Base-by-base conservation (phyloP, 352 stramenopile genomes). In the Phytophthora cactorum region DNA sequence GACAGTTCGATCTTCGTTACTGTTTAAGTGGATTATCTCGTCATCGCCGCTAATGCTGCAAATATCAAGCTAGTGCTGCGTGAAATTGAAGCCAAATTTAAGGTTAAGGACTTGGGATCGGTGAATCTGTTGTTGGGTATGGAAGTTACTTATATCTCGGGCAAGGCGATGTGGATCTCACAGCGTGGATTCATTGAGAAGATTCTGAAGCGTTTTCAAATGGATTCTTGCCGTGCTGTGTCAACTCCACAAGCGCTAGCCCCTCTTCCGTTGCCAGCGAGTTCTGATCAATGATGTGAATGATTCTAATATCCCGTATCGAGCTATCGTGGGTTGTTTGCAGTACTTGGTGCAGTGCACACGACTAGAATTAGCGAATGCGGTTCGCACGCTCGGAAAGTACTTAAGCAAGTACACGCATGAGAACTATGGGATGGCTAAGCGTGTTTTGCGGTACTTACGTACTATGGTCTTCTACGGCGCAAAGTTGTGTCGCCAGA, bases 41-140 rank as follows among this genome's bases (percentile, higher is more conserved):
- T 65, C n/a, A 65, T 65, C 38, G 57, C 28, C 27, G 46, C 38
- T 14, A 54, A 34, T 25, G 22, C n/a, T 0, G 25, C 52, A 12
- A 49, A 41, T 10, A 31, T 57, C 4, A 44, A 57, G 34, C 8
- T 41, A 4, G 14, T 56, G 0, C n/a, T 58, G 15, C 5, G 27
- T 5, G 36, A 65, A 10, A 12, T 65, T 14, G 32, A 57, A 27
- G 3, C 12, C 4, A 57, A 65, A 46, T 65, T 65, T 28, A 51
- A 57, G 47, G 32, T 65, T 22, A 56, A 52, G 12, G 57, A 57
- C n/a, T 41, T 65, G 32, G 46, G 57, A 7, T 25, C 22, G 4
- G 57, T 65, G 5, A 55, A 45, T 25, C 1, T 41, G 22, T 25
- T 57, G 39, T 27, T 57, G 22, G 34, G 27, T 3, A 52, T 66